Evolutionary conservation across 495 filamentous ascomycete species (phyloP).

Genomic region (Penicillium coffeae): DNA sequence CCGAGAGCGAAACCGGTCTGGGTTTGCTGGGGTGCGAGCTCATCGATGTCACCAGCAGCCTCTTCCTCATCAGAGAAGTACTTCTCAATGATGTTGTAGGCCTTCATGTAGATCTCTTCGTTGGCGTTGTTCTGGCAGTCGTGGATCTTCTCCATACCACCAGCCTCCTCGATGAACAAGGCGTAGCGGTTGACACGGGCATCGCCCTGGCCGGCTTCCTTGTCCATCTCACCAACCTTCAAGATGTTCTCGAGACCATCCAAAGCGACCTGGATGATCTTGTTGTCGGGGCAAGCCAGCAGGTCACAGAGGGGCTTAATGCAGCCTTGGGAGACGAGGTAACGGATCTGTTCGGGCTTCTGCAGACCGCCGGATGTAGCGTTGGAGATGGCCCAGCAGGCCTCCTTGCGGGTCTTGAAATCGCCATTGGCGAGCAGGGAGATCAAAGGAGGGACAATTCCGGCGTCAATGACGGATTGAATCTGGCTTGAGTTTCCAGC

Average conservation of each 20-base stretch:
- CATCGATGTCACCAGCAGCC: constrained; percentile 69
- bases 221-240: constrained; percentile 98
- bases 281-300: constrained; percentile 96
- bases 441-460: constrained; percentile 94
- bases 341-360: constrained; percentile 97
- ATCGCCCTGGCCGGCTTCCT: constrained; percentile 71
- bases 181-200: constrained; percentile 93
- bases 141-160: constrained; percentile 99
- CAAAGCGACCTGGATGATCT: constrained; percentile 99
- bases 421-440: constrained; percentile 94
- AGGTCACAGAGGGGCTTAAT: constrained; percentile 98
- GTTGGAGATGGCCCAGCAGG: constrained; percentile 99
- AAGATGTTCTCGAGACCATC: constrained; percentile 99
- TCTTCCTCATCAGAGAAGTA: constrained; percentile 99
- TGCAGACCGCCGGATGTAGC: constrained; percentile 96
- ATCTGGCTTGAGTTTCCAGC: constrained; percentile 98
- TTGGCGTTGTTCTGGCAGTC: constrained; percentile 99
- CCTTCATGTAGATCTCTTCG: constrained; percentile 99
- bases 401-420: constrained; percentile 99
- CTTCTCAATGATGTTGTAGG: constrained; percentile 99
- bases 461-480: constrained; percentile 92
- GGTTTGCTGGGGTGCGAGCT: constrained; percentile 62
- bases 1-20: constrained; percentile 83
- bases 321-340: constrained; percentile 86
- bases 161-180: constrained; percentile 96